A percentile compares a stretch with the other conserved stretches of the same genome.
phyloP scores from a whole-genome alignment of 2,329 filamentous ascomycete genomes.

The Gaeumannomyces tritici region DNA sequence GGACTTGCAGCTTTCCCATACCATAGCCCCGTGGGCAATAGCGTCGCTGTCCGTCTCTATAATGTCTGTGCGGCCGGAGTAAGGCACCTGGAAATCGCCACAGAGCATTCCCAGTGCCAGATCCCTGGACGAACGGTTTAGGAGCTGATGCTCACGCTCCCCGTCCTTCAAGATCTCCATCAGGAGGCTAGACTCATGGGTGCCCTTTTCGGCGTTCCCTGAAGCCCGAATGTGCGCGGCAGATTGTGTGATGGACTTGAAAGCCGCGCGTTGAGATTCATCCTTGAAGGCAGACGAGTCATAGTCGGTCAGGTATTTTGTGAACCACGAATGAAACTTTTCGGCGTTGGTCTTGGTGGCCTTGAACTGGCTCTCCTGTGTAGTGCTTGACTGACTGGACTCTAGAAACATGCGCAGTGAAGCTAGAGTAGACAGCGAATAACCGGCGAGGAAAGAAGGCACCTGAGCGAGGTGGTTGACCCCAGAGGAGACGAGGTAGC shows the following conservation, averaged over 20 bases:
- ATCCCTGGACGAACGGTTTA: slow-evolving; percentile 61
- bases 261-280: slow-evolving; percentile 42
- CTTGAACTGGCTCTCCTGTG: slow-evolving; percentile 74
- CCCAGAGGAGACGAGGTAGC: slow-evolving; percentile 70
- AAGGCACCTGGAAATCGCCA: slow-evolving; percentile 58
- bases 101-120: slow-evolving; percentile 67
- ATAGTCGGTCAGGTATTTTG: slow-evolving; percentile 56
- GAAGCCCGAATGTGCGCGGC: slow-evolving; percentile 57
- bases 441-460: slow-evolving; percentile 72
- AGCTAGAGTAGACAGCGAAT: slow-evolving; percentile 68
- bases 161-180: slow-evolving; percentile 73
- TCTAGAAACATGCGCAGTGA: slow-evolving; percentile 69
- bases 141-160: slow-evolving; percentile 47
- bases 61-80: slow-evolving; percentile 52
- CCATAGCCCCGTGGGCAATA: slow-evolving; percentile 48
- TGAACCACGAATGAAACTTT: slow-evolving; percentile 71
- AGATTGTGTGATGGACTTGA: slow-evolving; percentile 57
- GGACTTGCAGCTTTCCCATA: slow-evolving; percentile 70
- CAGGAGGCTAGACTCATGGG: slow-evolving; percentile 70
- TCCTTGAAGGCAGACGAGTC: slow-evolving; percentile 41
- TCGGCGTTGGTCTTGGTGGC: slow-evolving; percentile 68
- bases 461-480: slow-evolving; percentile 50
- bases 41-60: slow-evolving; percentile 59
- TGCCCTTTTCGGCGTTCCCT: slow-evolving; percentile 60
- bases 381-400: slow-evolving; percentile 67